phyloP scores from a whole-genome alignment of 106 monocot species.

The Iris macrosiphon region DNA sequence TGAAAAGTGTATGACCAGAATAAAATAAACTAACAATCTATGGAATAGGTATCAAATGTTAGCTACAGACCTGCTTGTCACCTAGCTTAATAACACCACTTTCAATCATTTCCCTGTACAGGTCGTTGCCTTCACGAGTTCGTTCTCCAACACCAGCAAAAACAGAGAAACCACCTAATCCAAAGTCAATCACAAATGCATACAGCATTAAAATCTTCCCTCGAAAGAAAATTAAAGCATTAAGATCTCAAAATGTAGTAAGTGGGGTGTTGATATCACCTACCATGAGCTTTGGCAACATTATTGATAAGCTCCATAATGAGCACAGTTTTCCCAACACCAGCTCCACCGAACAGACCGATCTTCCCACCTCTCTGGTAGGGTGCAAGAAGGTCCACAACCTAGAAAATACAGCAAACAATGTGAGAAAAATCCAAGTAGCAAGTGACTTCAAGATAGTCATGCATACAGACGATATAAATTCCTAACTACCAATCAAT shows the following conservation, averaged over 20 bases:
- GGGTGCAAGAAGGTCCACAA: constrained; percentile 86
- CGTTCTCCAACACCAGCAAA: constrained; percentile 88
- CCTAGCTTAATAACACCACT: constrained; percentile 92
- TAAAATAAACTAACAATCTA: neutral
- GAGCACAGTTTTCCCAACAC: constrained; percentile 84
- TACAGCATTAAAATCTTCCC: constrained; percentile 1
- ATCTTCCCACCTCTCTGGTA: constrained; percentile 86
- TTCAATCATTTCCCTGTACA: constrained; percentile 88
- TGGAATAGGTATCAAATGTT: neutral
- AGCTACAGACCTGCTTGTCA: constrained; percentile 62
- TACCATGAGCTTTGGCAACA: constrained; percentile 50
- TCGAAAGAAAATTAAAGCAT: no score
- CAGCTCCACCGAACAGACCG: constrained; percentile 84
- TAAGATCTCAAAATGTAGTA: neutral
- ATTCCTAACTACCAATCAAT: no score
- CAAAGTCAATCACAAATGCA: neutral
- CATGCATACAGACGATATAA: no score
- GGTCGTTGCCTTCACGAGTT: constrained; percentile 82
- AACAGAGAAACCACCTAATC: constrained; percentile 77
- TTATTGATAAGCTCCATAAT: constrained; percentile 91
- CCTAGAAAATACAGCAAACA: constrained; percentile 19
- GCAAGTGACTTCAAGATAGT: no score
- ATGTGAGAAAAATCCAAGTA: no score
- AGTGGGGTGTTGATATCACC: neutral
- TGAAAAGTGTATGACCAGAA: neutral